Evolutionary conservation across 2,329 filamentous ascomycete genomes (phyloP).

Genomic region (Alternaria solani): DNA sequence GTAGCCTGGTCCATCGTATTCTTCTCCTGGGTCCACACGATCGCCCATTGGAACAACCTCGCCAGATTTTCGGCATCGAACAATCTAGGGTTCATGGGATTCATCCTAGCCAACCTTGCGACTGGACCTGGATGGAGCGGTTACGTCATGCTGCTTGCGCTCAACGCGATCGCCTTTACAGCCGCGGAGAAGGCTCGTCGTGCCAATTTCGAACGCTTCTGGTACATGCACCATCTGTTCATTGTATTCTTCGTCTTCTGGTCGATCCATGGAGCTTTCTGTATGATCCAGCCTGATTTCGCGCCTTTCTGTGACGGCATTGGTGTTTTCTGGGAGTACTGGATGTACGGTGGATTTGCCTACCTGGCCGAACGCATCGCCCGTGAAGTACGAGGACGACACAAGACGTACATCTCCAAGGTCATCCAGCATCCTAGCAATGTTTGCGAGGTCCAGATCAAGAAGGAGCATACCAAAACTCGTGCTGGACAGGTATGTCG

Average conservation of each 20-base stretch:
- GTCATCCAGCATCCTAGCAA: slow-evolving; percentile 90
- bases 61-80: slow-evolving; percentile 78
- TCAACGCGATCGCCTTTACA: slow-evolving; percentile 81
- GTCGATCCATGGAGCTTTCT: slow-evolving; percentile 88
- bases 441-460: slow-evolving; percentile 90
- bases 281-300: slow-evolving; percentile 87
- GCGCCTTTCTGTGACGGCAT: slow-evolving; percentile 79
- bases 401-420: slow-evolving; percentile 88
- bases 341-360: slow-evolving; percentile 82
- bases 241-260: slow-evolving; percentile 90
- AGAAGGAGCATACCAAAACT: slow-evolving; percentile 86
- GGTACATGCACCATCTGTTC: slow-evolving; percentile 90
- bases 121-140: slow-evolving; percentile 87
- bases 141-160: slow-evolving; percentile 80
- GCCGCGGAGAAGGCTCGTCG: slow-evolving; percentile 79
- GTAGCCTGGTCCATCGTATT: slow-evolving; percentile 89
- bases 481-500: slow-evolving; percentile 69
- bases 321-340: slow-evolving; percentile 89
- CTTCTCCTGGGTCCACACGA: slow-evolving; percentile 85
- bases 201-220: slow-evolving; percentile 87
- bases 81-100: slow-evolving; percentile 79
- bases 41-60: slow-evolving; percentile 89
- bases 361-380: slow-evolving; percentile 83
- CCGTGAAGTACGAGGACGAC: slow-evolving; percentile 78
- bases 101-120: slow-evolving; percentile 76